Conservation (phyloP, 352 stramenopile species). For the Phytophthora sp. region DNA sequence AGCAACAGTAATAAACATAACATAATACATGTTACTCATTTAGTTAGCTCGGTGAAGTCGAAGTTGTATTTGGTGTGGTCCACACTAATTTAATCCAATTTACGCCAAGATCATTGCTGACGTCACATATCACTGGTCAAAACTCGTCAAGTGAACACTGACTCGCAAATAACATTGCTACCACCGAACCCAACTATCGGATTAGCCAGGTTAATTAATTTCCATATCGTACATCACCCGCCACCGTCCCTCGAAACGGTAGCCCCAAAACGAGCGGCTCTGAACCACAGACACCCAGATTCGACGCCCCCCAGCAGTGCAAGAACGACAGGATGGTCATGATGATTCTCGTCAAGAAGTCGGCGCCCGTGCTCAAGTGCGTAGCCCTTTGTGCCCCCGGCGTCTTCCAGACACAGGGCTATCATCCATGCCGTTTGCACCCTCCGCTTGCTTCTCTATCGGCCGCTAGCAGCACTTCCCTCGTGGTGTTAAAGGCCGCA, state of each 20-base stretch:
- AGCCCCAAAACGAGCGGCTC: conserved; percentile 37
- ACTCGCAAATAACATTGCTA: neutral
- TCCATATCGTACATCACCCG: neutral
- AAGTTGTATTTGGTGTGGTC: conserved; percentile 27
- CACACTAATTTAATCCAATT: conserved; percentile 23
- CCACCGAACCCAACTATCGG: neutral
- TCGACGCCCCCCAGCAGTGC: conserved; percentile 27
- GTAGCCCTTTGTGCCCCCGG: conserved; percentile 10
- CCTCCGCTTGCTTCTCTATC: neutral
- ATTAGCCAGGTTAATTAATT: conserved; percentile 1
- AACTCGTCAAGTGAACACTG: neutral
- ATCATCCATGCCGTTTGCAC: neutral
- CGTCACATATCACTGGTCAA: conserved; percentile 1
- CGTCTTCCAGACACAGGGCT: neutral
- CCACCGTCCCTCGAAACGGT: neutral
- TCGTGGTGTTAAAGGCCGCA: conserved; percentile 16
- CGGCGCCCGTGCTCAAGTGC: conserved; percentile 58
- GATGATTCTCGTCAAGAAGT: conserved; percentile 62
- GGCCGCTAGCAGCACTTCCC: neutral
- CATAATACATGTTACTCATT: no score
- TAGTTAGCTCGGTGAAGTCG: no score
- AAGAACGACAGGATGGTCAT: conserved; percentile 46
- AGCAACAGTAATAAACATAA: no score
- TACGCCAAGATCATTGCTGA: neutral
- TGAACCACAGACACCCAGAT: conserved; percentile 41